Conservation (phyloP, 2,329 filamentous ascomycete species). For the Aureobasidium sp. region DNA sequence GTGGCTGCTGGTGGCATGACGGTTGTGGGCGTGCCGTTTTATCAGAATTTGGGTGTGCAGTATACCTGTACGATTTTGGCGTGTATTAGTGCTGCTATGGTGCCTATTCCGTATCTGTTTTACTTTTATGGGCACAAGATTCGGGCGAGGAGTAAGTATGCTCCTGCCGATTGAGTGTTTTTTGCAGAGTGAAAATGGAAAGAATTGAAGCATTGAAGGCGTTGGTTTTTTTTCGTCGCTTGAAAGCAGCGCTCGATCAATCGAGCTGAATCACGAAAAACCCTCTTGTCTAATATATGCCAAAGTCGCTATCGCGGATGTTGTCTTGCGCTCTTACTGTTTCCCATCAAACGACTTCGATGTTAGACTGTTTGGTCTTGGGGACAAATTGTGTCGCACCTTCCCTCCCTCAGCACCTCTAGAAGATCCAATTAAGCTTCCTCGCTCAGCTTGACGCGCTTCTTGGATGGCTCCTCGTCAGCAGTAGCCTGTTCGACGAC, state of each 20-base stretch:
- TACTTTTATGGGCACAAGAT: constrained; percentile 36
- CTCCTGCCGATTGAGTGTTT: constrained; percentile 16
- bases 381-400: not conserved
- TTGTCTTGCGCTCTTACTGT: too few relatives aligned
- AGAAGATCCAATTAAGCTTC: not conserved
- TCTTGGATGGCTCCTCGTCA: not conserved
- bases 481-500: too few relatives aligned
- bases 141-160: constrained; percentile 25
- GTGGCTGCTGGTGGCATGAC: constrained; percentile 36
- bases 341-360: not conserved
- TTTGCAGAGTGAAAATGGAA: too few relatives aligned
- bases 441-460: not conserved
- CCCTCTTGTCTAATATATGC: not conserved
- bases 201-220: too few relatives aligned
- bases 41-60: constrained; percentile 32
- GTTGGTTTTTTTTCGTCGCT: not conserved
- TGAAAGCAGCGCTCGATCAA: not conserved
- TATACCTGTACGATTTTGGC: constrained; percentile 31
- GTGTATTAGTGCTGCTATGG: constrained; percentile 27
- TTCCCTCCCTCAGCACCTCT: not conserved
- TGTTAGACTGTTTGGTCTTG: not conserved
- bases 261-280: not conserved
- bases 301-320: not conserved
- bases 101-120: constrained; percentile 39
- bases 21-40: constrained; percentile 34